Base-by-base conservation (phyloP, 164 flowering plant species). In the Kalanchoe fedtschenkoi region DNA sequence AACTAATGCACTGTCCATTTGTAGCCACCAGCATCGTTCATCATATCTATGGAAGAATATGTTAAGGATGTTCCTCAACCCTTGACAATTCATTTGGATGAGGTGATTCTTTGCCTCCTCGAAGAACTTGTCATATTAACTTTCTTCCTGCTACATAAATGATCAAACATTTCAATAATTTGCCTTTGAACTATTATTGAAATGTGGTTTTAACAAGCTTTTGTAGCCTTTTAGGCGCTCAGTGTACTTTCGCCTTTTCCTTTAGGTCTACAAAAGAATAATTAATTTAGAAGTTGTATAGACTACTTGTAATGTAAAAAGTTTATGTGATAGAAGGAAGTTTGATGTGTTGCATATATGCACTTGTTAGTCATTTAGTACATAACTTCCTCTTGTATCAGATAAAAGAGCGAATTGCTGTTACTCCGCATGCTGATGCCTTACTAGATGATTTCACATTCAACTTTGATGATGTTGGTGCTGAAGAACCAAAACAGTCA, bases 11-110 rank as follows among this genome's bases (percentile, higher is more conserved):
- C 46, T 47, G 28, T 16, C n/a, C 5, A 22, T 33, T 0, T 72
- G 62, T 65, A 78, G 81, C 75, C 72, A 28, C 81, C 79, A 2
- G 53, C 62, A 55, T 69, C 79, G 9, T 75, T 75, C 44, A 0
- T 75, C n/a, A 15, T 39, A 30, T 61, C 79, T 33, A 75, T 78
- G 77, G 75, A 75, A 64, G 77, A 78, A 2, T 71, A 78, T 54
- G 65, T 68, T 8, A 62, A 39, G 54, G 77, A 74, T 1, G 69
- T 78, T 39, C 76, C 81, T n/a, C 61, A 59, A n/a, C 29, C 69
- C 33, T 62, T 67, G 46, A 58, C 62, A 71, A 62, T 69, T 65
- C 64, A 65, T 3, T 28, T 60, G 38, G 59, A 32, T 60, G 35
- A 39, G 62, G 73, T 74, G 70, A 42, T 65, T 28, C 30, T 43